Evolutionary conservation across 495 filamentous ascomycete species (phyloP), one percentile per base, ranked within the genome.

Genomic region (Penicillium lagena): DNA sequence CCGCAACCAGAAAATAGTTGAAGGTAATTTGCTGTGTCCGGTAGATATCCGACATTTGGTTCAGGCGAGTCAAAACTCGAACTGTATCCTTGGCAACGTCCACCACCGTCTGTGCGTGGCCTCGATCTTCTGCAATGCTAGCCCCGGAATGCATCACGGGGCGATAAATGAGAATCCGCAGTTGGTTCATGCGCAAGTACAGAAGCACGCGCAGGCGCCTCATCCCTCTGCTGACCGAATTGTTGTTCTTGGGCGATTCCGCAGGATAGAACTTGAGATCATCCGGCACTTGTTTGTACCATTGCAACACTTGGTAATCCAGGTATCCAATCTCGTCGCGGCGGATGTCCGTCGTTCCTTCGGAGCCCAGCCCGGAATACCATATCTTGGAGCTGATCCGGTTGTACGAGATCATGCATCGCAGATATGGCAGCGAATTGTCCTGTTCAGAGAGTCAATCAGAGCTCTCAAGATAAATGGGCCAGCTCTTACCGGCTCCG

Each of bases 1-100:
- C 82, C 8, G 85, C 83, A 9, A 88, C 80, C 12, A 95, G 73
- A 62, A 95, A 95, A 54, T 90, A 89, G 61, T 95, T 88, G 68
- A 90, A 91, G 47, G 82, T 82, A 31, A 89, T 80, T 60, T 93
- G 87, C 42, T 87, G 80, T 7, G 77, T 81, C 8, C 82, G 78
- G 63, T 93, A 95, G 27, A 93, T 81, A 47, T 90, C 82, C 0
- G 85, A 82, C n/a, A 80, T 84, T 54, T 82, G 81, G 58, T 90
- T 90, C 8, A 90, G 73, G 30, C 79, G 78, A 1, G 85, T 81
- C 12, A 95, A 67, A 7, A 85, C 80, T 11, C 81, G 76, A 33
- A 95, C 83, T 0, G 86, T 90, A 51, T 93, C 84, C 55, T 87
- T 88, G 12, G 89, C 85, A 4, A 93, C 72, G 38, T 85, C 79